Evolutionary conservation across 352 stramenopile genomes (phyloP).

Genomic region (Phytophthora citricola): DNA sequence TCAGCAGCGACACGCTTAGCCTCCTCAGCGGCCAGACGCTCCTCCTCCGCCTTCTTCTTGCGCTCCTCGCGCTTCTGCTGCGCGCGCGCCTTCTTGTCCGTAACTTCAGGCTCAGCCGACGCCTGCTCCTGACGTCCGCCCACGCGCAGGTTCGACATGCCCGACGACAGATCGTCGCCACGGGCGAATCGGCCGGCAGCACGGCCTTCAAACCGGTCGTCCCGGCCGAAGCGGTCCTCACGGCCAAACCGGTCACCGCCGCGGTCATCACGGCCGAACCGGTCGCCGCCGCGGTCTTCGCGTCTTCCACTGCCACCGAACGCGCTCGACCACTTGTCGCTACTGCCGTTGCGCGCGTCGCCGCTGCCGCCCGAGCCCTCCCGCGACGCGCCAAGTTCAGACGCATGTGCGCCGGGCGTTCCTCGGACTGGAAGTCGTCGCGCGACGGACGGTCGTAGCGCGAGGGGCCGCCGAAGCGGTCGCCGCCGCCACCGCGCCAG

Average conservation of each 20-base stretch:
- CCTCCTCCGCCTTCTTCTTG: slow-evolving; percentile 86
- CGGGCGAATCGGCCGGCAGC: slow-evolving; percentile 47
- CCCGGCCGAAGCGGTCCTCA: slow-evolving; percentile 35
- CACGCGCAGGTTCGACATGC: slow-evolving; percentile 58
- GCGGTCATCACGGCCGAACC: slow-evolving; percentile 38
- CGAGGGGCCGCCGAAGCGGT: slow-evolving; percentile 46
- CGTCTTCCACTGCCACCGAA: slow-evolving; percentile 44
- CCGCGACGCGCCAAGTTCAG: slow-evolving; percentile 74
- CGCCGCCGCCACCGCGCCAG: slow-evolving; percentile 41
- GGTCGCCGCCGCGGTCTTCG: slow-evolving; percentile 22
- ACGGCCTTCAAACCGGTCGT: slow-evolving; percentile 9
- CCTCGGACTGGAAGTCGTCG: slow-evolving; percentile 62
- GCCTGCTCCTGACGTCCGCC: slow-evolving; percentile 31
- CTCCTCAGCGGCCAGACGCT: slow-evolving; percentile 66
- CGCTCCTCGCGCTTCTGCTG: slow-evolving; percentile 77
- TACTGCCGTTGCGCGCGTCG: slow-evolving; percentile 42
- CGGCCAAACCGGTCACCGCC: slow-evolving; percentile 42
- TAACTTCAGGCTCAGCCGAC: slow-evolving; percentile 22
- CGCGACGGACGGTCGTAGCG: slow-evolving; percentile 74
- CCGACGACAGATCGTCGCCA: slow-evolving; percentile 37
- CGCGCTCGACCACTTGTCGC: slow-evolving; percentile 64
- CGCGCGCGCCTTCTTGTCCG: slow-evolving; percentile 64
- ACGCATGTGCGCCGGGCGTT: slow-evolving; percentile 79
- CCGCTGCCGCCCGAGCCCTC: slow-evolving; percentile 22
- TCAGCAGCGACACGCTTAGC: slow-evolving; percentile 66